Evolutionary conservation across 2,329 filamentous ascomycete genomes (phyloP).

Genomic region (Neofusicoccum umdonicola): DNA sequence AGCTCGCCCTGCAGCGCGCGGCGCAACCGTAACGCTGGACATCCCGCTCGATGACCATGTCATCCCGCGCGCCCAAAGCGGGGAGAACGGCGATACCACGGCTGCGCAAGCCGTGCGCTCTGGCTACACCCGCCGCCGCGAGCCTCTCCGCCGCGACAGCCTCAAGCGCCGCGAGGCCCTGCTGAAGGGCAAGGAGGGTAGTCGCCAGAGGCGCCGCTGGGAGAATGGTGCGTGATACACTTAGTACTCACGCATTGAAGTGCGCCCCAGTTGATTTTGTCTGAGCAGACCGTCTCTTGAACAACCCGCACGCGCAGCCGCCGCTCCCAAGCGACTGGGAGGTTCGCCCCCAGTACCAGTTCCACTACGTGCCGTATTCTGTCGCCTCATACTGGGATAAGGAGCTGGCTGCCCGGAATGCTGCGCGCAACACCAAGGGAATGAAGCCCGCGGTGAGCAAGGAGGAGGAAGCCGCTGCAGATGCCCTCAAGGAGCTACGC

Average conservation of each 20-base stretch:
- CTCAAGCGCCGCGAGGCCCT: conserved; percentile 69
- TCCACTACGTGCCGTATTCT: conserved; percentile 80
- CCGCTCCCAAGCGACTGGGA: conserved; percentile 81
- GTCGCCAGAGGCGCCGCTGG: conserved; percentile 81
- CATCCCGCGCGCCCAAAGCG: conserved; percentile 25
- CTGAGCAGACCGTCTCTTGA: conserved; percentile 71
- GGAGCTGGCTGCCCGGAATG: conserved; percentile 42
- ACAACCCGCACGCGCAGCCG: conserved; percentile 81
- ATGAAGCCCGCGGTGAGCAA: conserved; percentile 37
- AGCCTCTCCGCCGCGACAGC: conserved; percentile 59
- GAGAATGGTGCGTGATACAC: conserved; percentile 70
- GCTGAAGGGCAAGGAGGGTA: conserved; percentile 88
- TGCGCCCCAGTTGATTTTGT: neutral
- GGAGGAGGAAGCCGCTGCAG: conserved; percentile 44
- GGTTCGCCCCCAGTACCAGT: conserved; percentile 75
- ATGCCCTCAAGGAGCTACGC: conserved; percentile 76
- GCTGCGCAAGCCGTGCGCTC: conserved; percentile 46
- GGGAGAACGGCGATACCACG: conserved; percentile 33
- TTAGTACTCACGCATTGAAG: neutral
- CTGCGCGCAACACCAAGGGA: conserved; percentile 40
- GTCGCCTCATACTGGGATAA: conserved; percentile 83
- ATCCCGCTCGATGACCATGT: conserved; percentile 70
- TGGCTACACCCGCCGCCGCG: conserved; percentile 51
- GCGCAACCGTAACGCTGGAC: conserved; percentile 63
- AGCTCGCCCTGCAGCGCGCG: conserved; percentile 37